Evolutionary conservation across 2,329 filamentous ascomycete genomes (phyloP).

Genomic region (Ophiostoma himal-ulmi): DNA sequence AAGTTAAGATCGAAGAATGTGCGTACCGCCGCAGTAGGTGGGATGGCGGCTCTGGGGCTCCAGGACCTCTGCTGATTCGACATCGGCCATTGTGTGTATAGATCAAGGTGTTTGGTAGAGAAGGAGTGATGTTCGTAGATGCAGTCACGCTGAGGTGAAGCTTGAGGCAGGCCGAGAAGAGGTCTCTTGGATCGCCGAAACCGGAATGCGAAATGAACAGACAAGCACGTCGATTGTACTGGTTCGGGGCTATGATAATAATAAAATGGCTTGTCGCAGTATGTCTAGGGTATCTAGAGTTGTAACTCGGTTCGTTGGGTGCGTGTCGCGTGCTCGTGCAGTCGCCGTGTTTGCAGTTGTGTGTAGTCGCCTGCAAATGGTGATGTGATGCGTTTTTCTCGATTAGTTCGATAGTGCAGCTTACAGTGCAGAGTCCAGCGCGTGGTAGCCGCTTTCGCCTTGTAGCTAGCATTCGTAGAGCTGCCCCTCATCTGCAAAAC

Average conservation of each 20-base stretch:
- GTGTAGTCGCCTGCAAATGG: slow-evolving; percentile 10
- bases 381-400: slow-evolving; percentile 13
- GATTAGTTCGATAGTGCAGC: neutral
- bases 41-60: slow-evolving; percentile 50
- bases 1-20: neutral
- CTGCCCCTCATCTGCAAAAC: slow-evolving; percentile 10
- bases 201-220: neutral
- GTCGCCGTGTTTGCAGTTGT: neutral
- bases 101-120: neutral
- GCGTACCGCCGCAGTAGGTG: slow-evolving; percentile 54
- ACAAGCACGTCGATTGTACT: neutral
- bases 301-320: neutral
- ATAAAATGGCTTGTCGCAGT: neutral
- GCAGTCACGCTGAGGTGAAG: neutral
- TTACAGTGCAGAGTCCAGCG: neutral
- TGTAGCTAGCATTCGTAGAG: neutral
- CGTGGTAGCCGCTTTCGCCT: slow-evolving; percentile 3
- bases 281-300: neutral
- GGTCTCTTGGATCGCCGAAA: neutral
- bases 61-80: slow-evolving; percentile 42
- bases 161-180: neutral
- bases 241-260: neutral
- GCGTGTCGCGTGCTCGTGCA: neutral
- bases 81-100: slow-evolving; percentile 47
- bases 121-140: neutral